These are phyloP conservation scores for Talaromyces sp. DNA, from an alignment of 2,329 filamentous ascomycete species.

Conservation along the genomic window DNA sequence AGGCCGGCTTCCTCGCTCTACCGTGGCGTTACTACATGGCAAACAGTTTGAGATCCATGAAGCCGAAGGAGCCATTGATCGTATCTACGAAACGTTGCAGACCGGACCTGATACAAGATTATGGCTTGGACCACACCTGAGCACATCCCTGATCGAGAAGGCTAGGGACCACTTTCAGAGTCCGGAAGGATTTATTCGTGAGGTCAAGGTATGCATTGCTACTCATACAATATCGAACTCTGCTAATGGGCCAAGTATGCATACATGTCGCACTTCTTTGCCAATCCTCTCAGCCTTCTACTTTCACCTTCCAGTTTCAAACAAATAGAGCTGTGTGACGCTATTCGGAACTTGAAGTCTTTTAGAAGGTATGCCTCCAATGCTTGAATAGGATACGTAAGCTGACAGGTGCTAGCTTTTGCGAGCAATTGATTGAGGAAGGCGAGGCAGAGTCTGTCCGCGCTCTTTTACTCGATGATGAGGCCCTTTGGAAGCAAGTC, in stretches of 20 bases:
- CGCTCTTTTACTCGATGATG: conserved; percentile 50
- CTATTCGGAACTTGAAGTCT: conserved; percentile 55
- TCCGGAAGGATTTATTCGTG: conserved; percentile 52
- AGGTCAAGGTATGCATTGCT: conserved; percentile 44
- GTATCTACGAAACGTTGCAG: conserved; percentile 41
- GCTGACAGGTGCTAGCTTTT: conserved; percentile 29
- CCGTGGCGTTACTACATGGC: conserved; percentile 52
- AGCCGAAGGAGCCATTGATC: conserved; percentile 46
- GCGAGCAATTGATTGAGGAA: conserved; percentile 43
- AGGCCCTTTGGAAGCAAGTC: conserved; percentile 44
- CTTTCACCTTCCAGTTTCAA: conserved; percentile 33
- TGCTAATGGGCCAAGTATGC: conserved; percentile 46
- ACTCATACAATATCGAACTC: neutral
- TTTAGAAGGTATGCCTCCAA: conserved; percentile 45
- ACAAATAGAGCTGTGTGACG: conserved; percentile 49
- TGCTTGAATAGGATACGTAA: neutral
- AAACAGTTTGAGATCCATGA: conserved; percentile 53
- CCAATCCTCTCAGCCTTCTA: conserved; percentile 55
- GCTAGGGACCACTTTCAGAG: conserved; percentile 61
- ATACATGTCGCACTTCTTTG: conserved; percentile 63
- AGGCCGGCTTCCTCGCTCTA: conserved; percentile 53
- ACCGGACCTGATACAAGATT: conserved; percentile 35
- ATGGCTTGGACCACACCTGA: conserved; percentile 54
- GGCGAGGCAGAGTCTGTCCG: conserved; percentile 36
- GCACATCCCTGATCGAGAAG: conserved; percentile 51